These are phyloP conservation scores for Plasmopara viticola DNA, from an alignment of 352 stramenopile species.

Conservation along the genomic window DNA sequence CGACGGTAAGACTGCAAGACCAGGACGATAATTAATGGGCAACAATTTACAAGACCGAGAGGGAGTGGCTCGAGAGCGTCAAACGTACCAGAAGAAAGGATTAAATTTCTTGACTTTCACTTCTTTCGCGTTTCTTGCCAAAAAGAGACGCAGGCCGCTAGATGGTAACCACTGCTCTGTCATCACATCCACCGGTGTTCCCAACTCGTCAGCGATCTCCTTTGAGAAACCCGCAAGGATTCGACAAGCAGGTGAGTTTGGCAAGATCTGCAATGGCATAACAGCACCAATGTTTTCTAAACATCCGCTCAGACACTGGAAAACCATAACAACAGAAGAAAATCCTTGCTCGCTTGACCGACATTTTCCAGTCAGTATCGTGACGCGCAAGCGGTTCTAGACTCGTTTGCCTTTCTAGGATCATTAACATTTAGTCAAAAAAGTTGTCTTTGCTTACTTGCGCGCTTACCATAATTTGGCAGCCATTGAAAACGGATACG, in stretches of 20 bases:
- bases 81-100: conserved; percentile 59
- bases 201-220: conserved; percentile 79
- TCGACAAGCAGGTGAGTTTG: conserved; percentile 65
- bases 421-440: conserved; percentile 3
- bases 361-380: conserved; percentile 63
- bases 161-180: conserved; percentile 72
- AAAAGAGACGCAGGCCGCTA: conserved; percentile 24
- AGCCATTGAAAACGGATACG: conserved; percentile 64
- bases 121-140: conserved; percentile 3
- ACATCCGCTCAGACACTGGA: conserved; percentile 35
- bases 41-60: neutral
- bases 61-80: neutral
- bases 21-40: neutral
- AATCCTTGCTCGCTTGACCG: conserved; percentile 60
- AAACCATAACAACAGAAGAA: conserved; percentile 55
- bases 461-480: conserved; percentile 60
- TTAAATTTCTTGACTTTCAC: conserved; percentile 51
- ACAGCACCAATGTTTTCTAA: conserved; percentile 53
- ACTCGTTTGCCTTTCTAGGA: conserved; percentile 27
- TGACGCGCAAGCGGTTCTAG: conserved; percentile 67
- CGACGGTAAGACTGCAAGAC: conserved; percentile 11
- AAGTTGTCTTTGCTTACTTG: neutral
- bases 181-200: conserved; percentile 74
- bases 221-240: conserved; percentile 76
- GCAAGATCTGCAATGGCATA: conserved; percentile 40